Base-by-base conservation (phyloP, 2,329 filamentous ascomycete genomes). In the Ilyonectria sp. region DNA sequence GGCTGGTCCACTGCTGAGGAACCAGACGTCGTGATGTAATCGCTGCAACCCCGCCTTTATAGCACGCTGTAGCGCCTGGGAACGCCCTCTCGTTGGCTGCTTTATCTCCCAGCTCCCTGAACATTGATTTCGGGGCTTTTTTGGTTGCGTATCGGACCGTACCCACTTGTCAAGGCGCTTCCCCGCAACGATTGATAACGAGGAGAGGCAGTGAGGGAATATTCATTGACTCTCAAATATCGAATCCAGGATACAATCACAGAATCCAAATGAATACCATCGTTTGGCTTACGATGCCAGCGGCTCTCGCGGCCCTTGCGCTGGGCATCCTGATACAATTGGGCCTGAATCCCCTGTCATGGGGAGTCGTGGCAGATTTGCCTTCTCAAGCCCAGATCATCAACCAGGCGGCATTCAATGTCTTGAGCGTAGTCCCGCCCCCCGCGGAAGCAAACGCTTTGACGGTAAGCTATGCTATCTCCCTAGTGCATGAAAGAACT, bases 291-390 rank as follows among this genome's bases (percentile, higher is more conserved):
- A 69, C 33, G n/a, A 74, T 72, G 71, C 65, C 72, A 58, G 65
- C 71, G 29, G 15, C 53, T 35, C 49, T 72, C 44, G 52, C 68
- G 62, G 57, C 69, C 7, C 47, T 74, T 53, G 59, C 59, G 60
- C 68, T 63, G n/a, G 71, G 69, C 40, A 29, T 65, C 46, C 58
- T 72, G 7, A 55, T 61, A 21, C 60, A 69, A n/a, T 55, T 63
- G 33, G 58, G 62, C 7, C 33, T 68, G 49, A 53, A 55, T 21
- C 46, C 52, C 46, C 44, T 60, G 6, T 53, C 58, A 19, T 70
- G 58, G 58, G 69, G 67, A 13, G 69, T 46, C 2, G 31, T 62
- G 92, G 91, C 67, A 13, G 60, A 73, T 69, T 19, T 75, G 13
- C 73, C 73, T 33, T 52, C 53, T 1, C 58, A 56, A 0, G 73